These are phyloP conservation scores for Aspergillus sergii DNA, from an alignment of 2,329 filamentous ascomycete species.

Conservation along the genomic window DNA sequence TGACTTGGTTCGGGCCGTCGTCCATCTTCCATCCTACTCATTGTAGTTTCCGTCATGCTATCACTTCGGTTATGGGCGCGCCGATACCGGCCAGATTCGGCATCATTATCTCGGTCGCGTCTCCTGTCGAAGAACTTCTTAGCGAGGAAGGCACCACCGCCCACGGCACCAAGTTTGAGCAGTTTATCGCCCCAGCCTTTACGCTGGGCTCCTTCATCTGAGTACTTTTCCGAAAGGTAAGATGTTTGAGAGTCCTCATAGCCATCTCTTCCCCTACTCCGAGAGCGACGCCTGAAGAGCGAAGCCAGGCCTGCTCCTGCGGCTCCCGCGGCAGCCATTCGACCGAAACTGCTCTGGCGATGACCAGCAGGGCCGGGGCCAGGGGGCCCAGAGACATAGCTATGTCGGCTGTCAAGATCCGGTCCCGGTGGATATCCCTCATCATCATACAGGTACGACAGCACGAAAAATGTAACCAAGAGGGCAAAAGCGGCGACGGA, in stretches of 20 bases:
- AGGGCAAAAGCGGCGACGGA: conserved; percentile 75
- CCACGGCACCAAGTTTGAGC: conserved; percentile 60
- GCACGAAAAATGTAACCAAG: conserved; percentile 74
- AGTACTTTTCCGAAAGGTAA: conserved; percentile 64
- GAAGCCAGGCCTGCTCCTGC: conserved; percentile 61
- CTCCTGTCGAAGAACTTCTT: conserved; percentile 62
- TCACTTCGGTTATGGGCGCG: conserved; percentile 53
- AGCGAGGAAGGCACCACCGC: conserved; percentile 65
- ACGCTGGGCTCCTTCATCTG: conserved; percentile 51
- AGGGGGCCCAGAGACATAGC: conserved; percentile 57
- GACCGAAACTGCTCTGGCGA: conserved; percentile 48
- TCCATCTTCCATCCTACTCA: conserved; percentile 55
- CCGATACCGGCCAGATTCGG: conserved; percentile 55
- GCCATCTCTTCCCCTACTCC: conserved; percentile 47
- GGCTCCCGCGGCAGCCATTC: conserved; percentile 57
- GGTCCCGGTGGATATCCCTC: conserved; percentile 53
- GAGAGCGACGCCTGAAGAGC: conserved; percentile 46
- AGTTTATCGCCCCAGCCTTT: conserved; percentile 65
- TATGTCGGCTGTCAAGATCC: conserved; percentile 61
- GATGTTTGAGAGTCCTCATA: conserved; percentile 56
- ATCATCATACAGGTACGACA: conserved; percentile 69
- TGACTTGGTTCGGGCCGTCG: conserved; percentile 50
- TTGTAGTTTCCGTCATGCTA: conserved; percentile 43
- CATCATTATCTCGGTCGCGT: conserved; percentile 56
- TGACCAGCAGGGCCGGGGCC: conserved; percentile 47